phyloP scores from a whole-genome alignment of 73 alveolate genomes.

The Tetrahymena malaccensis region DNA sequence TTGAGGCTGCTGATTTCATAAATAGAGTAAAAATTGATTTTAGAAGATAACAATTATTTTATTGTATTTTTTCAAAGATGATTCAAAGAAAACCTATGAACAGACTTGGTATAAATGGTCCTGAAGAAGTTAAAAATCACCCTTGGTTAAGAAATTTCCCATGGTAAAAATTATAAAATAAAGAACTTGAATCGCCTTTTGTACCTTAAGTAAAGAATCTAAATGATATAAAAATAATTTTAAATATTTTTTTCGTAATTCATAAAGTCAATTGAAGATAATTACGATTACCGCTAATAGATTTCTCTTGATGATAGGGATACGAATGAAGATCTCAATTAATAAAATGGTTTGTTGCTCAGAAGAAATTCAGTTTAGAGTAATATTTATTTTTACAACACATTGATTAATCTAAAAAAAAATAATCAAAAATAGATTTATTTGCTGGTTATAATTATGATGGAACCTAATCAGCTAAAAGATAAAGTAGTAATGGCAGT shows the following conservation, averaged over 20 bases:
- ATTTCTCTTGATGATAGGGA: constrained; percentile 57
- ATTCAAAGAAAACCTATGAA: constrained; percentile 77
- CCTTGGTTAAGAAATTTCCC: constrained; percentile 85
- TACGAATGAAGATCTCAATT: constrained; percentile 49
- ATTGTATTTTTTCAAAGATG: constrained; percentile 7
- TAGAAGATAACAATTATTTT: background rate
- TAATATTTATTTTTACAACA: background rate
- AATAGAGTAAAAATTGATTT: constrained; percentile 56
- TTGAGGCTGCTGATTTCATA: constrained; percentile 86
- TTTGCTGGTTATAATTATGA: constrained; percentile 63
- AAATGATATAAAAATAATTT: background rate
- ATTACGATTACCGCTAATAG: constrained; percentile 44
- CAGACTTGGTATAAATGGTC: constrained; percentile 87
- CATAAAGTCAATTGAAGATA: constrained; percentile 49
- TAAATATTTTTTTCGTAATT: background rate
- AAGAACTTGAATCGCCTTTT: constrained; percentile 63
- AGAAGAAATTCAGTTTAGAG: constrained; percentile 54
- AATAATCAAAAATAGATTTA: background rate
- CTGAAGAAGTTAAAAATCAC: constrained; percentile 83
- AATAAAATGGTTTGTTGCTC: constrained; percentile 31
- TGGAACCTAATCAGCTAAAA: background rate
- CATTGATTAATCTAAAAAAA: background rate
- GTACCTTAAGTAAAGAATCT: constrained; percentile 50
- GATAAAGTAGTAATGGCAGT: background rate
- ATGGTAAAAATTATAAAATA: constrained; percentile 66